A percentile compares a stretch with the other conserved stretches of the same genome.
phyloP scores from a whole-genome alignment of 2,329 filamentous ascomycete species.

The Botrytis paeoniae region DNA sequence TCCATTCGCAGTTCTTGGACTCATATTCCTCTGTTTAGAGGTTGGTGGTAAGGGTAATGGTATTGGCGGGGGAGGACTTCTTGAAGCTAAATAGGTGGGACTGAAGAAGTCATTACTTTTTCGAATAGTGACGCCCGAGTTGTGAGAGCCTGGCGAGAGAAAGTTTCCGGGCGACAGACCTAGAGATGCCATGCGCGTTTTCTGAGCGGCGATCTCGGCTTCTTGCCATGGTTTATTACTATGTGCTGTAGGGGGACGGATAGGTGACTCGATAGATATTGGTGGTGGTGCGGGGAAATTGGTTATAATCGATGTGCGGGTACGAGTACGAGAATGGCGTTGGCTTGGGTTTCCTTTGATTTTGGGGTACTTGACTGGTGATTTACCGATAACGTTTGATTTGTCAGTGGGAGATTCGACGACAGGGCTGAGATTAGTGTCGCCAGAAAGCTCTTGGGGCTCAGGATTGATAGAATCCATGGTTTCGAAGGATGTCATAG shows the following conservation, averaged over 20 bases:
- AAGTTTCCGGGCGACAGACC: constrained; percentile 10
- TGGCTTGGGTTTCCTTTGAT: constrained; percentile 22
- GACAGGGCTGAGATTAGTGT: constrained; percentile 34
- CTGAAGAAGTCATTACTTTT: constrained; percentile 17
- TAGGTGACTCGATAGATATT: constrained; percentile 23
- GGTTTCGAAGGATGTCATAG: constrained; percentile 27
- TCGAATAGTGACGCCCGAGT: constrained; percentile 11
- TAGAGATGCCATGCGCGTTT: constrained; percentile 14
- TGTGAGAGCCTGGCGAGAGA: background rate
- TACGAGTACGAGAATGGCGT: constrained; percentile 18
- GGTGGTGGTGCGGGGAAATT: constrained; percentile 27
- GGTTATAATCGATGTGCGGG: background rate
- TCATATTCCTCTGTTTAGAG: background rate
- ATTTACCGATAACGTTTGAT: constrained; percentile 19
- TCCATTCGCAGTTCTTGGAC: background rate
- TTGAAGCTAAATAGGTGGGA: constrained; percentile 20
- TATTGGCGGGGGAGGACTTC: constrained; percentile 41
- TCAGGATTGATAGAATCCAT: constrained; percentile 20
- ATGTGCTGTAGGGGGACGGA: background rate
- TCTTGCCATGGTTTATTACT: constrained; percentile 28
- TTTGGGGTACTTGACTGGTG: constrained; percentile 34
- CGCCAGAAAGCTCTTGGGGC: constrained; percentile 10
- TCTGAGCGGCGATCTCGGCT: constrained; percentile 31
- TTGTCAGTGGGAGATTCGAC: constrained; percentile 34
- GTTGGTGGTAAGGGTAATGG: constrained; percentile 44